phyloP scores from a whole-genome alignment of 176 grass and related monocot genomes.

The Oryza glaberrima region DNA sequence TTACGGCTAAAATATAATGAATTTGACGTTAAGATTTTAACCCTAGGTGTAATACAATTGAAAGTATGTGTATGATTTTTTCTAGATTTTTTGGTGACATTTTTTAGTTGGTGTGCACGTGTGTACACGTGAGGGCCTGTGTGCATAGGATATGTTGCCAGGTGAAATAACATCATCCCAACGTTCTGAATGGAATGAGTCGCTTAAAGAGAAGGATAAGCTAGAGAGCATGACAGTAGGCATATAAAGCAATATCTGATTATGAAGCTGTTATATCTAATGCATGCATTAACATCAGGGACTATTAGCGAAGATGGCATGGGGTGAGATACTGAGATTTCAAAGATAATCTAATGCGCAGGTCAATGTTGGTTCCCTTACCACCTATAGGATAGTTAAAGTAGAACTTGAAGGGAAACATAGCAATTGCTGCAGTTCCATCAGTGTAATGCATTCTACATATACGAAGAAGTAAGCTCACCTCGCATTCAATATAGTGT shows the following conservation, averaged over 20 bases:
- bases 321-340: neutral
- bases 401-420: neutral
- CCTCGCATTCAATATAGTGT: conserved; percentile 66
- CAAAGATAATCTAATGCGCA: neutral
- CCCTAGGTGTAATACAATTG: no score
- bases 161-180: neutral
- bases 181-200: neutral
- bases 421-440: neutral
- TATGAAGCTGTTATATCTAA: conserved; percentile 20
- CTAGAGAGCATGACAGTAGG: neutral
- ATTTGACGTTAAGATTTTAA: no score
- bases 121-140: no score
- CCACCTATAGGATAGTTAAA: conserved; percentile 16
- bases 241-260: conserved; percentile 8
- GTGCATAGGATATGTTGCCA: no score
- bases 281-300: neutral
- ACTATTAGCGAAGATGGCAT: conserved; percentile 23
- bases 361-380: conserved; percentile 5
- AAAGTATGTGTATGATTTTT: no score
- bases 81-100: no score
- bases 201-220: conserved; percentile 1
- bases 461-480: conserved; percentile 35
- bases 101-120: no score
- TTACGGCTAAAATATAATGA: no score
- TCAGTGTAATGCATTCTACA: neutral